Percentiles rank a stretch among this genome's conserved stretches.
Evolutionary conservation across 73 alveolate genomes (phyloP).

Genomic region (Paramecium octaurelia): DNA sequence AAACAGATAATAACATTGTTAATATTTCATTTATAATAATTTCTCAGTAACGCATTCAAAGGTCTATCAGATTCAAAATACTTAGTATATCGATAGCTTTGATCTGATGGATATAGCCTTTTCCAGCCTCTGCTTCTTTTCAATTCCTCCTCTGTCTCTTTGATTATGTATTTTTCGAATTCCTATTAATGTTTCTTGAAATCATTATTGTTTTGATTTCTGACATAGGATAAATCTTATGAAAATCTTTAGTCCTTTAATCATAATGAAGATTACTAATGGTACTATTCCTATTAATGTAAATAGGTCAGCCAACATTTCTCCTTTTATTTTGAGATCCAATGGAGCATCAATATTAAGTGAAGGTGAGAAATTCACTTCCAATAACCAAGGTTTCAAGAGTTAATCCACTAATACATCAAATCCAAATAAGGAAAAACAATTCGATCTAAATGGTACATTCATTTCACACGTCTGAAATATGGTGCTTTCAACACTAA

Average conservation of each 20-base stretch:
- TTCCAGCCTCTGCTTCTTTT: neutral
- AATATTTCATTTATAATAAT: slow-evolving; percentile 34
- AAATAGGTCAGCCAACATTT: slow-evolving; percentile 83
- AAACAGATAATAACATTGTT: neutral
- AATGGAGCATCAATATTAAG: slow-evolving; percentile 83
- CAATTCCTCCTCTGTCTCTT: slow-evolving; percentile 70
- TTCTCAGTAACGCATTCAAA: slow-evolving; percentile 59
- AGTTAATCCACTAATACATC: slow-evolving; percentile 87
- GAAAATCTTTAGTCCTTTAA: slow-evolving; percentile 49
- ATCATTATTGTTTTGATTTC: slow-evolving; percentile 14
- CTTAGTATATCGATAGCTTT: slow-evolving; percentile 67
- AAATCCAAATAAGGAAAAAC: slow-evolving; percentile 89
- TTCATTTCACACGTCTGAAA: slow-evolving; percentile 75
- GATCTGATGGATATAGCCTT: slow-evolving; percentile 67
- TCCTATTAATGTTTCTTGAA: slow-evolving; percentile 15
- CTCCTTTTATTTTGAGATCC: slow-evolving; percentile 87
- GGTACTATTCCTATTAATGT: slow-evolving; percentile 86
- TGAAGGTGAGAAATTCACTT: slow-evolving; percentile 87
- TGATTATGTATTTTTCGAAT: slow-evolving; percentile 49
- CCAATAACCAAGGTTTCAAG: slow-evolving; percentile 91
- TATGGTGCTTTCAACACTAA: slow-evolving; percentile 76
- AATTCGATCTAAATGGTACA: slow-evolving; percentile 76
- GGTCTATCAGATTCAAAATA: slow-evolving; percentile 84
- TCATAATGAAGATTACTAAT: slow-evolving; percentile 30
- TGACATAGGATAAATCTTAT: neutral